phyloP scores from a whole-genome alignment of 2,329 filamentous ascomycete species.

The Penicillium rolfsii region DNA sequence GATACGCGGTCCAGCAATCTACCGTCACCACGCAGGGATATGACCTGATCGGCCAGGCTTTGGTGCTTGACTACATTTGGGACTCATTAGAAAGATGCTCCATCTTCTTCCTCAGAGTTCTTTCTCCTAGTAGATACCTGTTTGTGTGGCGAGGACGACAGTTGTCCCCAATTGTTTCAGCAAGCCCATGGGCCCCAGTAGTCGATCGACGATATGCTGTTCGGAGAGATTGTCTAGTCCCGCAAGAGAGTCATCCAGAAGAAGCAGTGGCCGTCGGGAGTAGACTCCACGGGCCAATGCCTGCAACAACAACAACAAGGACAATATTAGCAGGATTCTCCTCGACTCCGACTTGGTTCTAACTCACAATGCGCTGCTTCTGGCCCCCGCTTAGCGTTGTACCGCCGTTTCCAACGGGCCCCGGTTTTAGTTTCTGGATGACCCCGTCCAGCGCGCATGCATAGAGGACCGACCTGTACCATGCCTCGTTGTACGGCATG shows the following conservation, averaged over 20 bases:
- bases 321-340: not conserved
- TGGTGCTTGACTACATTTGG: not conserved
- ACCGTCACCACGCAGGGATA: not conserved
- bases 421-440: not conserved
- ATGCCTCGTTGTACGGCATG: not conserved
- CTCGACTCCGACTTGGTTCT: not conserved
- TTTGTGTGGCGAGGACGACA: not conserved
- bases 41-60: not conserved
- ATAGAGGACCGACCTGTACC: not conserved
- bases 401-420: not conserved
- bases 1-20: not conserved
- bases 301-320: not conserved
- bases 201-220: not conserved
- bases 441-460: not conserved
- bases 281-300: not conserved
- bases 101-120: not conserved
- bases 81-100: not conserved
- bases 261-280: not conserved
- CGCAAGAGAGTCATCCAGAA: not conserved
- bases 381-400: not conserved
- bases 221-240: not conserved
- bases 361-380: not conserved
- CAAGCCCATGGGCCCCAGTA: not conserved
- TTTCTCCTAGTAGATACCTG: not conserved
- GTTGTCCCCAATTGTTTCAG: not conserved